phyloP scores from a whole-genome alignment of 495 filamentous ascomycete species.

The Hyaloscypha bicolor region DNA sequence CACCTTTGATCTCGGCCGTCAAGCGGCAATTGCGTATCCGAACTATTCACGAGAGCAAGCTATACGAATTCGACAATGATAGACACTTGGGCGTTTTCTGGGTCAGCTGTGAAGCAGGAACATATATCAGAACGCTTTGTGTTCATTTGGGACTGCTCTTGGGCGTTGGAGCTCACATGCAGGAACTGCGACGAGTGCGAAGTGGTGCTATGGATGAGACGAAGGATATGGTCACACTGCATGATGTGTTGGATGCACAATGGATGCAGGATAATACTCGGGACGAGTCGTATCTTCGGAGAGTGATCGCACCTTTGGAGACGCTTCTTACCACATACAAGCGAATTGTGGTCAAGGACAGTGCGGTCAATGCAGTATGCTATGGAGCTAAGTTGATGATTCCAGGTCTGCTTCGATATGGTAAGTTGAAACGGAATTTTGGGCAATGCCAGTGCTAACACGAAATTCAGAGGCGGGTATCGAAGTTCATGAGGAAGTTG shows the following conservation, averaged over 20 bases:
- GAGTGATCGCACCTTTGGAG: conserved; percentile 88
- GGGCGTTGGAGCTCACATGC: conserved; percentile 97
- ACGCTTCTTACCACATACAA: conserved; percentile 90
- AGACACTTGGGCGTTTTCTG: conserved; percentile 98
- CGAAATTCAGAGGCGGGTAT: conserved; percentile 70
- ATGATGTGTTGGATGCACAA: conserved; percentile 95
- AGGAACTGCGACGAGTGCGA: conserved; percentile 92
- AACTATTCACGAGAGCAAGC: conserved; percentile 92
- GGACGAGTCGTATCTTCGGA: conserved; percentile 84
- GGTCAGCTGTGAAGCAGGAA: conserved; percentile 98
- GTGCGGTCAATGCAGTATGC: conserved; percentile 88
- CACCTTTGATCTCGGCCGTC: conserved; percentile 95
- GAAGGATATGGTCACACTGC: conserved; percentile 85
- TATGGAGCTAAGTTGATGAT: conserved; percentile 99
- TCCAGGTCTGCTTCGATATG: conserved; percentile 88
- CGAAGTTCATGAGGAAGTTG: conserved; percentile 87
- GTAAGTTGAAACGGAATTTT: conserved; percentile 30
- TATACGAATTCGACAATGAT: conserved; percentile 97
- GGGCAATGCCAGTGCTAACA: conserved; percentile 24
- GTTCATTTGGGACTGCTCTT: conserved; percentile 92
- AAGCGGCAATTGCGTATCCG: conserved; percentile 97
- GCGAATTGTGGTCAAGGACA: conserved; percentile 96
- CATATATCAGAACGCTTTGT: conserved; percentile 97
- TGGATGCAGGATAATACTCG: conserved; percentile 90
- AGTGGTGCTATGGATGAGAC: conserved; percentile 93